Evolutionary conservation across 129 eudicot species (phyloP), one percentile per base, ranked within the genome.

Genomic region (Lactuca sativa): DNA sequence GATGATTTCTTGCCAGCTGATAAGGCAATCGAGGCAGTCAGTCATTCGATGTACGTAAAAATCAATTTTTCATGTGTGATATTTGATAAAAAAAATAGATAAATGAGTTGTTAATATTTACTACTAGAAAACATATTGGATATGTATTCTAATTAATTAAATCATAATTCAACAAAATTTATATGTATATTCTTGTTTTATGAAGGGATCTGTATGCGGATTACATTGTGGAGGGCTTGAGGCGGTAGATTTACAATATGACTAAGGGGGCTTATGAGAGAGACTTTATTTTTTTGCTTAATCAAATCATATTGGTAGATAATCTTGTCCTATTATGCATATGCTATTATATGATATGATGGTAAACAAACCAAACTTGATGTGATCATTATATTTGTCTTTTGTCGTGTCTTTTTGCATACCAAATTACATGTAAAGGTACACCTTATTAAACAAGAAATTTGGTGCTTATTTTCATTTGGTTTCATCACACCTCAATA

Each of bases 201-300:
- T 67, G 76, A 59, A 92, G 97, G 97, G 75, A 92, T 73, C 89
- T 92, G 34, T 88, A 92, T 74, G 96, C 91, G n/a, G 91, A 86
- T 66, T 88, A 86, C 82, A 86, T 92, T 18, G 85, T 86, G 72
- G 95, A 92, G 85, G 80, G 84, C 70, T 68, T 88, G 69, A 88
- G 96, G 89, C 78, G 96, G 67, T 92, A 84, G 80, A 59, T 10
- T 67, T 25, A 12, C 17, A 11, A 57, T 47, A 17, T 32, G 31
- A 57, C 25, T 41, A 18, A 9, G 61, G 17, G 68, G 37, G 18
- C 38, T 6, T 36, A 36, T 36, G 38, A 36, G 5, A 36, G 5
- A 36, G 38, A 36, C 38, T 36, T 36, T 36, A 4, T 4, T 36
- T 36, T 36, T 36, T 36, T 36, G 38, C 38, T 36, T 25, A 25